These are phyloP conservation scores for Atkinsonella texensis DNA, from an alignment of 2,329 filamentous ascomycete genomes.

Conservation along the genomic window DNA sequence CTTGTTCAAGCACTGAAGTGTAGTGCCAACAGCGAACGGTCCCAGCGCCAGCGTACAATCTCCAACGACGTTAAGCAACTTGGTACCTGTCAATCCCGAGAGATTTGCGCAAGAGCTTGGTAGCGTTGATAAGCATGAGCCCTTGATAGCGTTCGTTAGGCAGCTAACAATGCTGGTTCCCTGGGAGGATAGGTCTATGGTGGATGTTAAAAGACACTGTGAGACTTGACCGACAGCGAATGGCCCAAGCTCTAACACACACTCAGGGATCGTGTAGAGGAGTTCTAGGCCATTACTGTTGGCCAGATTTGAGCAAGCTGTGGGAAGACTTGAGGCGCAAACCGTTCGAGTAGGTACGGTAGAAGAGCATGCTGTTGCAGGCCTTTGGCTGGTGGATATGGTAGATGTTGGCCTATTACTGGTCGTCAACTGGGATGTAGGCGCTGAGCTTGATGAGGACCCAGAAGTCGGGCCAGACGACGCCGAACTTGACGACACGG, in stretches of 20 bases:
- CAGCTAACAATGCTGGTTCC: neutral
- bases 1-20: neutral
- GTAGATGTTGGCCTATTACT: neutral
- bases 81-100: neutral
- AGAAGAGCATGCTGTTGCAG: neutral
- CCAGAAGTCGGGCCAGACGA: no score
- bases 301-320: neutral
- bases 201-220: neutral
- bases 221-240: neutral
- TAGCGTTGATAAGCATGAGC: neutral
- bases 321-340: slow-evolving; percentile 4
- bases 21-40: neutral
- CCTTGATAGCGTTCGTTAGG: neutral
- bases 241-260: neutral
- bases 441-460: neutral
- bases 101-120: slow-evolving; percentile 1
- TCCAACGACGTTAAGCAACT: neutral
- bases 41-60: slow-evolving; percentile 1
- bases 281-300: neutral
- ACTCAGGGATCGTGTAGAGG: neutral
- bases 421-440: neutral
- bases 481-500: neutral
- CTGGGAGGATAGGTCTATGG: neutral
- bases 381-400: neutral
- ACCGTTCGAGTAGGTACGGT: neutral